phyloP scores from a whole-genome alignment of 2,329 filamentous ascomycete species.

The Xylaria polymorpha region DNA sequence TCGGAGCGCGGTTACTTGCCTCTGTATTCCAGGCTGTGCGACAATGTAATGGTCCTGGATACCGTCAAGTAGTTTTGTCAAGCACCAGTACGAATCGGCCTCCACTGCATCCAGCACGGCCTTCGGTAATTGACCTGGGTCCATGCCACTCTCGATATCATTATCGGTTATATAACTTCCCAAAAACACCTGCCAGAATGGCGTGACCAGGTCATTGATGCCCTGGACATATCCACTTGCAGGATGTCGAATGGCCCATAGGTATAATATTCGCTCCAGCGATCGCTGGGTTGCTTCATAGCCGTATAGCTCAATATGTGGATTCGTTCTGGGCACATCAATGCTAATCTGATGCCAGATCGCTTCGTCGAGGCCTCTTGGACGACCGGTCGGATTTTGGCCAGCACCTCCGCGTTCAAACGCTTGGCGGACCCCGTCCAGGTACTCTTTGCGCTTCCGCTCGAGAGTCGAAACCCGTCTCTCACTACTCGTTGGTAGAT shows the following conservation, averaged over 20 bases:
- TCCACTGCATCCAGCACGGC: slow-evolving; percentile 95
- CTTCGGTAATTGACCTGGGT: slow-evolving; percentile 91
- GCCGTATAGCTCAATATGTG: slow-evolving; percentile 92
- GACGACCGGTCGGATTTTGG: slow-evolving; percentile 57
- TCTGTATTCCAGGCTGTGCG: slow-evolving; percentile 94
- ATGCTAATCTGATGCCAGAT: slow-evolving; percentile 99
- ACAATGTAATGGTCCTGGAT: slow-evolving; percentile 99
- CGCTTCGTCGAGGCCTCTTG: slow-evolving; percentile 87
- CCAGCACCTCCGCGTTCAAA: slow-evolving; percentile 72
- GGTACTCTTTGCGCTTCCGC: slow-evolving; percentile 93
- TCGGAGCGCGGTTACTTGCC: slow-evolving; percentile 87
- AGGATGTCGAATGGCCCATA: slow-evolving; percentile 97
- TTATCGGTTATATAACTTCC: slow-evolving; percentile 94
- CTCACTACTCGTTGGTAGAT: slow-evolving; percentile 96
- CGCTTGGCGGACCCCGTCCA: slow-evolving; percentile 85
- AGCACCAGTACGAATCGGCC: slow-evolving; percentile 97
- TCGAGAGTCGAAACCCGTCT: slow-evolving; percentile 89
- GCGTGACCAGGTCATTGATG: slow-evolving; percentile 97
- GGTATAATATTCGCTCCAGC: slow-evolving; percentile 92
- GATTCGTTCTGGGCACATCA: slow-evolving; percentile 94
- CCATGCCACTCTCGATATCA: slow-evolving; percentile 94
- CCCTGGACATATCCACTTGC: slow-evolving; percentile 98
- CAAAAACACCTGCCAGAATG: slow-evolving; percentile 98
- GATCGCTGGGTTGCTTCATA: slow-evolving; percentile 97
- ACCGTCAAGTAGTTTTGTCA: slow-evolving; percentile 96